Conservation (phyloP, 2,329 filamentous ascomycete species). For the Fusarium oxysporum region DNA sequence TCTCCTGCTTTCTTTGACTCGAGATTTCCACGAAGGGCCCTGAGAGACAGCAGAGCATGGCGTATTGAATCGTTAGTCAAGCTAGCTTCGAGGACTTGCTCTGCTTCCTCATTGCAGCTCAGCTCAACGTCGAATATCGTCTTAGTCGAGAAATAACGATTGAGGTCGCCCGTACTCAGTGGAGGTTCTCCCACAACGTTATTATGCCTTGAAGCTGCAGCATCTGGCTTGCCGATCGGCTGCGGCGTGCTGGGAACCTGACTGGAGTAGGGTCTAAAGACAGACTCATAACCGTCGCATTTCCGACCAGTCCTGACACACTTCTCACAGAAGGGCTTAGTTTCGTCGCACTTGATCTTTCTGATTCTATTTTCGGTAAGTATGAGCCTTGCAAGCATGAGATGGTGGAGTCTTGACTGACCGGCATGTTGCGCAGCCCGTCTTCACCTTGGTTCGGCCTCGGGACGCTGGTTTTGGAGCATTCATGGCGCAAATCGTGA, state of each 20-base stretch:
- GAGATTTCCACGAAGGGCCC: conserved; percentile 53
- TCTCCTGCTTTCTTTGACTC: conserved; percentile 49
- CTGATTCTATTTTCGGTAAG: conserved; percentile 44
- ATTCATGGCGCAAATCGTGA: conserved; percentile 33
- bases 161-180: conserved; percentile 51
- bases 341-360: conserved; percentile 54
- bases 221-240: conserved; percentile 19
- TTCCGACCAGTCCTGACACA: conserved; percentile 54
- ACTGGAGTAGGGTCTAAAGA: conserved; percentile 48
- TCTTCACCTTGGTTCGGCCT: conserved; percentile 53
- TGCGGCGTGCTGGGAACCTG: conserved; percentile 14
- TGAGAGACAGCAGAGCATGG: conserved; percentile 56
- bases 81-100: conserved; percentile 53
- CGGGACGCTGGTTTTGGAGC: background rate
- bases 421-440: conserved; percentile 58
- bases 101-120: conserved; percentile 54
- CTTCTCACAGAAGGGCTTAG: conserved; percentile 51
- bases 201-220: background rate
- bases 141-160: conserved; percentile 56
- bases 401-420: conserved; percentile 40
- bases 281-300: conserved; percentile 57
- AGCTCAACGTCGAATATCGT: conserved; percentile 55
- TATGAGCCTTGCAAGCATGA: background rate
- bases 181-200: conserved; percentile 26
- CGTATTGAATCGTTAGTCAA: conserved; percentile 51